phyloP scores from a whole-genome alignment of 495 filamentous ascomycete species.

The Annulohypoxylon moriforme region DNA sequence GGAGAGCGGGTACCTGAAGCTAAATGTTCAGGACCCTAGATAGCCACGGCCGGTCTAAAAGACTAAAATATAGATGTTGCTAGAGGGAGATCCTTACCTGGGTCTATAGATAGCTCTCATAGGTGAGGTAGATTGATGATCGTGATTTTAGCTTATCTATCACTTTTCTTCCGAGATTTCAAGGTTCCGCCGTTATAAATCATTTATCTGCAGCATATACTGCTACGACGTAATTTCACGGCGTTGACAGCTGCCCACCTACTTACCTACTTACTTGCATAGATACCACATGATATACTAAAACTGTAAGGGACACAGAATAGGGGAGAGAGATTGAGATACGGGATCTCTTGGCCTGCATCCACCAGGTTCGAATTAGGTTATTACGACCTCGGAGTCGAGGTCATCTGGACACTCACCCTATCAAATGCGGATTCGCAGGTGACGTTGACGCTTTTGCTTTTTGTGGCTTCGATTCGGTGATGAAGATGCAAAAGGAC shows the following conservation, averaged over 20 bases:
- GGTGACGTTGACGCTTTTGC: conserved; percentile 21
- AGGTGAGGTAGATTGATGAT: conserved; percentile 1
- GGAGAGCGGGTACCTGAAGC: background rate
- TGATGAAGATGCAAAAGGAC: too few species aligned
- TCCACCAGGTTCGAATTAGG: conserved; percentile 33
- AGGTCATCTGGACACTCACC: conserved; percentile 29
- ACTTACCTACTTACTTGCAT: conserved; percentile 3
- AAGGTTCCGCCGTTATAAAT: too few species aligned
- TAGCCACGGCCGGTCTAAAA: background rate
- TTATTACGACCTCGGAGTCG: conserved; percentile 20
- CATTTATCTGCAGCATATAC: too few species aligned
- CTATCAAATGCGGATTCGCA: conserved; percentile 28
- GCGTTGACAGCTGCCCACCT: background rate
- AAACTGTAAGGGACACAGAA: background rate
- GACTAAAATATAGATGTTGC: background rate
- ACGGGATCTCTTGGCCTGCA: conserved; percentile 19
- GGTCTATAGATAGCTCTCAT: background rate
- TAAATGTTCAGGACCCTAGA: background rate
- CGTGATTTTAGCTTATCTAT: background rate
- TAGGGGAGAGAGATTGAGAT: background rate
- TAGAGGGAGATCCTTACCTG: background rate
- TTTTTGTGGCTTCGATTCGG: background rate
- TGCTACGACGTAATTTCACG: conserved; percentile 1
- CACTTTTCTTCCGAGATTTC: background rate
- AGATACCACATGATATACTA: too few species aligned